These are phyloP conservation scores for Pisolithus orientalis DNA, from an alignment of 768 basidiomycete genomes.

Conservation along the genomic window DNA sequence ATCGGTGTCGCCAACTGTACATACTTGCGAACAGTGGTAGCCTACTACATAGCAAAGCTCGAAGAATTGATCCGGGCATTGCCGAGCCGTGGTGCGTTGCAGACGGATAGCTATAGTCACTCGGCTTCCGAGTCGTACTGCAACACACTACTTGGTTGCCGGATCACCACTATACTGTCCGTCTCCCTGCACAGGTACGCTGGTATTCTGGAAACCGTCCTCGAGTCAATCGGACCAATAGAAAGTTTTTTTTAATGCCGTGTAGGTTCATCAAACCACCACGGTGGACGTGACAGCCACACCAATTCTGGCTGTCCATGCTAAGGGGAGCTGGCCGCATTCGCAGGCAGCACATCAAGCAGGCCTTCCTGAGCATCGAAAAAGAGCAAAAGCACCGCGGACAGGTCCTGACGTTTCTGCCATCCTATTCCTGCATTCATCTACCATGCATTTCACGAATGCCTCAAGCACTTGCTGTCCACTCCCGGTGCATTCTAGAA, in stretches of 20 bases:
- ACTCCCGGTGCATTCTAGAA: slow-evolving; percentile 1
- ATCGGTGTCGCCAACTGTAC: no score
- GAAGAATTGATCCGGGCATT: neutral
- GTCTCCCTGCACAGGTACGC: slow-evolving; percentile 2
- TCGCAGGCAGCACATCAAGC: slow-evolving; percentile 48
- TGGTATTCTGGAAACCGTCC: neutral
- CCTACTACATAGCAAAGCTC: neutral
- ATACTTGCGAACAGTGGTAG: no score
- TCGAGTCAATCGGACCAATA: neutral
- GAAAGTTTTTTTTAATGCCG: neutral
- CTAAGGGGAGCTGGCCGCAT: slow-evolving; percentile 56
- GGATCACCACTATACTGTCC: neutral
- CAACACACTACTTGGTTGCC: neutral
- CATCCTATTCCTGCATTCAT: slow-evolving; percentile 8
- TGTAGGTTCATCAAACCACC: slow-evolving; percentile 23
- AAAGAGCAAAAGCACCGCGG: slow-evolving; percentile 4
- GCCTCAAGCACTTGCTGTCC: slow-evolving; percentile 15
- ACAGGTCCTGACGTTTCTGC: slow-evolving; percentile 9
- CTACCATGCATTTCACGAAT: slow-evolving; percentile 18
- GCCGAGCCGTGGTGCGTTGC: neutral
- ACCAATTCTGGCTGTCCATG: slow-evolving; percentile 59
- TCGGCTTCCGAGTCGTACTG: neutral
- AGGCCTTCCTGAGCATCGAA: slow-evolving; percentile 23
- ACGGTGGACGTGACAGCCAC: slow-evolving; percentile 31
- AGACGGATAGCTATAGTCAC: neutral